These are phyloP conservation scores for Trichophyton mentagrophytes DNA, from an alignment of 2,329 filamentous ascomycete genomes.

Conservation along the genomic window DNA sequence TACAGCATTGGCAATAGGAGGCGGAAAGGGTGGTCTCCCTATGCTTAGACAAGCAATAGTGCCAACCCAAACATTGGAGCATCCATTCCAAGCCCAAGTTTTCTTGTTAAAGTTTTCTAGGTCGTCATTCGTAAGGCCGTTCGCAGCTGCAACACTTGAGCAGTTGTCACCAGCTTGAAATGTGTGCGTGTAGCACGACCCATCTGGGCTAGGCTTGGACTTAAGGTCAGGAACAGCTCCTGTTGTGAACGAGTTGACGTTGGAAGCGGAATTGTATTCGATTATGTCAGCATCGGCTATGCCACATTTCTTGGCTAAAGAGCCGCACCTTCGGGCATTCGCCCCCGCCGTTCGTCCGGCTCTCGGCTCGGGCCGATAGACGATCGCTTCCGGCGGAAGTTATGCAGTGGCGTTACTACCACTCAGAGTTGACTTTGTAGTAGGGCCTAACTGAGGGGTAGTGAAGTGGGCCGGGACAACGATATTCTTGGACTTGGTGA, in stretches of 20 bases:
- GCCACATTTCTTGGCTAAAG: not conserved
- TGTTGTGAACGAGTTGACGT: constrained; percentile 21
- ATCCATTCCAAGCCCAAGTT: constrained; percentile 35
- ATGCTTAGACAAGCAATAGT: constrained; percentile 30
- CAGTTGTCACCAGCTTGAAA: constrained; percentile 28
- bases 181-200: constrained; percentile 28
- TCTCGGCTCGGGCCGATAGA: not conserved
- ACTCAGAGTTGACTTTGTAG: not conserved
- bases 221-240: constrained; percentile 27
- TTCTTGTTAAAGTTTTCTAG: constrained; percentile 32
- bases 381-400: not conserved
- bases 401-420: not conserved
- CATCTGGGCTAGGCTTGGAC: constrained; percentile 25
- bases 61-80: constrained; percentile 21
- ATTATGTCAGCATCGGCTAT: not conserved
- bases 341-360: not conserved
- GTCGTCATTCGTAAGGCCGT: constrained; percentile 20
- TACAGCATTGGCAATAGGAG: constrained; percentile 24
- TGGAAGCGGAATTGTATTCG: constrained; percentile 15
- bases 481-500: not conserved
- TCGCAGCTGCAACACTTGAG: constrained; percentile 28
- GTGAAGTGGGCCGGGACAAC: not conserved
- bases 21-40: constrained; percentile 33
- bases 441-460: not conserved
- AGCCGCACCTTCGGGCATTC: constrained; percentile 3